Base-by-base conservation (phyloP, 2,329 filamentous ascomycete species). In the Chrysoporthe austroafricana region DNA sequence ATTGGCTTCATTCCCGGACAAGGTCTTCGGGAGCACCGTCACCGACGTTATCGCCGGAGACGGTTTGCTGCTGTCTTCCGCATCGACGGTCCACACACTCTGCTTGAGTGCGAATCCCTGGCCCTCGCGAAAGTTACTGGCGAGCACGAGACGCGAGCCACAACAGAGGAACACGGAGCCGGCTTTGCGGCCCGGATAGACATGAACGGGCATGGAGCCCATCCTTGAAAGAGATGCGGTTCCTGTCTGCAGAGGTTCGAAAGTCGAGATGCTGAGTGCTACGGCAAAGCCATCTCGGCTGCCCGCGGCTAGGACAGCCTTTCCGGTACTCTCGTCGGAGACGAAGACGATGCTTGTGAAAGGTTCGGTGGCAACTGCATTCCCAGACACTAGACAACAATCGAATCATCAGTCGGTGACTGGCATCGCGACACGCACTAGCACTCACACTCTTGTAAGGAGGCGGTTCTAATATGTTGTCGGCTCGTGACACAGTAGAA, bases 251-350 rank as follows among this genome's bases (percentile, higher is more conserved):
- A 73, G 4, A 71, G 66, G 1, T 72, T 73, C 13, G 67, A 68
- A 4, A 18, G 72, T 72, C 36, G 60, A 58, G 3, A 75, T 63
- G 13, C 66, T 57, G 18, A 85, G 64, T 0, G 79, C 84, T 39
- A 85, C 73, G 1, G 88, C 74, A 46, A 85, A 80, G 1, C 86
- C 86, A 66, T 83, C 83, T 63, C 85, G 80, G 36, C 84, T 86
- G 9, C 86, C 86, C 9, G 80, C 73, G 4, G 82, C 73, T 1
- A 87, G 62, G 16, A 78, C 73, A 0, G 75, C 72, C 7, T 72
- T 73, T 14, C 74, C 68, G 1, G 63, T 54, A 3, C 69, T 70
- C 63, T 79, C 74, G 2, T 59, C 63, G n/a, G 73, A 72, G 8
- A 80, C 71, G 52, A 73, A 69, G 42, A 78, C 77, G 46, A 87